Percentiles rank a stretch among this genome's conserved stretches.
These are phyloP conservation scores for Quercus berberidifolia DNA, from an alignment of 306 rosid species.

Conservation along the genomic window DNA sequence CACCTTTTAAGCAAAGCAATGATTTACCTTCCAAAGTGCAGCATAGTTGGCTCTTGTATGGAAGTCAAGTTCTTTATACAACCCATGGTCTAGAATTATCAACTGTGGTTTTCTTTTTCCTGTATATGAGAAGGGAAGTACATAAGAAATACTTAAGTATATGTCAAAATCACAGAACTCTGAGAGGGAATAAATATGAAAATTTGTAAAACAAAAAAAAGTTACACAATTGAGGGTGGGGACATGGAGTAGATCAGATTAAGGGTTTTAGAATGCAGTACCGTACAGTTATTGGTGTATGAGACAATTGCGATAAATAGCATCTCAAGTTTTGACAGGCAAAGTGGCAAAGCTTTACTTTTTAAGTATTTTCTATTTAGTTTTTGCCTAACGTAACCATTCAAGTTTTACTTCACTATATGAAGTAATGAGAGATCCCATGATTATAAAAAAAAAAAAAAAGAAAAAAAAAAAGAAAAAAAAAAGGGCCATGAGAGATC, in stretches of 20 bases:
- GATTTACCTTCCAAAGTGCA: slow-evolving; percentile 78
- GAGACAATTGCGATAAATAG: background rate
- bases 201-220: background rate
- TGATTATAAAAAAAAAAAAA: no score
- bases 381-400: background rate
- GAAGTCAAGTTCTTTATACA: slow-evolving; percentile 86
- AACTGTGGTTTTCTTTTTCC: slow-evolving; percentile 93
- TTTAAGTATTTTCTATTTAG: background rate
- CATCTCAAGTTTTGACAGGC: background rate
- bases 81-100: slow-evolving; percentile 90
- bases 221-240: background rate
- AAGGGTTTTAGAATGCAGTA: background rate
- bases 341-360: background rate
- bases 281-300: background rate
- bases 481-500: background rate
- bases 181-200: background rate
- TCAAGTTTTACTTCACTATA: background rate
- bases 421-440: background rate
- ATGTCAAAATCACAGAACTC: background rate
- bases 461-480: no score
- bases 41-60: slow-evolving; percentile 80
- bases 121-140: slow-evolving; percentile 26
- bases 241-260: background rate
- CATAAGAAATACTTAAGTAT: background rate
- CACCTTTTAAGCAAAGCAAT: background rate